These are phyloP conservation scores for Boletus barrowsii DNA, from an alignment of 768 basidiomycete species.

Conservation along the genomic window DNA sequence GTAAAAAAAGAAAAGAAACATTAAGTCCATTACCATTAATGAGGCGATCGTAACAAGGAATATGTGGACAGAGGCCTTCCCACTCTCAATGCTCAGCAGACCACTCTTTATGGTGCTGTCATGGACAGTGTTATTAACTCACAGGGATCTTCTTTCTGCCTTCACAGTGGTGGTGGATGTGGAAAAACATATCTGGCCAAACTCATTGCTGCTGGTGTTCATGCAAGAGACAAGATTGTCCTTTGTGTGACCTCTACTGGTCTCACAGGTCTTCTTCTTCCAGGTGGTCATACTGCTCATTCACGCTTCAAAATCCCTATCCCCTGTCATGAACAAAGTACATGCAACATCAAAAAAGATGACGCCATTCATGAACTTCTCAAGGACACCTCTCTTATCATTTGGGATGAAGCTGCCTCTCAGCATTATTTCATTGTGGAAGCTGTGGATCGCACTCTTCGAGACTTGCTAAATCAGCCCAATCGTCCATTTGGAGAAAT, in stretches of 20 bases:
- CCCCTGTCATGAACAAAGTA: neutral
- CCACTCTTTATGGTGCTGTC: too few species aligned
- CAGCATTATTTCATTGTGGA: neutral
- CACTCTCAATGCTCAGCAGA: too few species aligned
- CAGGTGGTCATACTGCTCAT: neutral
- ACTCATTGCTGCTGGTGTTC: too few species aligned
- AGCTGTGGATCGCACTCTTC: neutral
- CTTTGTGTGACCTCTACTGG: neutral
- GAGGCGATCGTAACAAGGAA: too few species aligned
- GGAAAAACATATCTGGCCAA: too few species aligned
- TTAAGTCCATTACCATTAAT: too few species aligned
- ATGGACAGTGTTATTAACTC: too few species aligned
- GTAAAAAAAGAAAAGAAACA: too few species aligned
- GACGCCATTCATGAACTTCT: neutral
- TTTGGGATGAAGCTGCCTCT: neutral
- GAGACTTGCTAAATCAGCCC: neutral
- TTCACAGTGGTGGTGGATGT: too few species aligned
- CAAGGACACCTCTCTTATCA: neutral
- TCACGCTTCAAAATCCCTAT: conserved; percentile 2
- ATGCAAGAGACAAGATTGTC: neutral
- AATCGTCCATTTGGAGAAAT: neutral
- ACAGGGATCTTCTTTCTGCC: too few species aligned
- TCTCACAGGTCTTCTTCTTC: neutral
- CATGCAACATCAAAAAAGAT: neutral
- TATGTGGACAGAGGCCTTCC: too few species aligned